Percentiles rank a stretch among this genome's conserved stretches.
phyloP scores from a whole-genome alignment of 148 eudicot species.

The Cornus controversa region DNA sequence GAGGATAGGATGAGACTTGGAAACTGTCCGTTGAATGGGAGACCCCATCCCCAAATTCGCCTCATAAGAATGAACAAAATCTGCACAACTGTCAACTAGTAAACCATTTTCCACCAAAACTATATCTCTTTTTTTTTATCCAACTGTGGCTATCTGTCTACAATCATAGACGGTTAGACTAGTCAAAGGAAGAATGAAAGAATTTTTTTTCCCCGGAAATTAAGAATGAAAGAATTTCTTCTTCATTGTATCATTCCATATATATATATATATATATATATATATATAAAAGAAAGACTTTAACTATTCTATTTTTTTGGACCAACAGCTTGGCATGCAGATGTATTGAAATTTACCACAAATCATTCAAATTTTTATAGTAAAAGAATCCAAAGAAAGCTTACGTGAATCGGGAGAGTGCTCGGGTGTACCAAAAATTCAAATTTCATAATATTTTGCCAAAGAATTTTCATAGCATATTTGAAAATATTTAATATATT shows the following conservation, averaged over 20 bases:
- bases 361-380: no score
- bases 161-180: background rate
- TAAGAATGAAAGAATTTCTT: background rate
- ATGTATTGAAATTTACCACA: no score
- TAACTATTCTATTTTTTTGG: no score
- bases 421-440: no score
- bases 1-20: constrained; percentile 14
- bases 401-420: no score
- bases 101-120: background rate
- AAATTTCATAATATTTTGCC: no score
- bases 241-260: background rate
- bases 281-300: no score
- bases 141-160: background rate
- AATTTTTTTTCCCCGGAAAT: background rate
- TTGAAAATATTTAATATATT: no score
- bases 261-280: background rate
- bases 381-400: no score
- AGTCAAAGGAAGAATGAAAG: background rate
- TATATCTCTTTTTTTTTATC: background rate
- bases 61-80: constrained; percentile 24
- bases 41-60: constrained; percentile 31
- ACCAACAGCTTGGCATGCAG: no score
- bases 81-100: constrained; percentile 23
- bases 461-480: no score
- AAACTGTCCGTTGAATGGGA: constrained; percentile 39